Base-by-base conservation (phyloP, 108 stramenopile species). In the Nitzschia palea region DNA sequence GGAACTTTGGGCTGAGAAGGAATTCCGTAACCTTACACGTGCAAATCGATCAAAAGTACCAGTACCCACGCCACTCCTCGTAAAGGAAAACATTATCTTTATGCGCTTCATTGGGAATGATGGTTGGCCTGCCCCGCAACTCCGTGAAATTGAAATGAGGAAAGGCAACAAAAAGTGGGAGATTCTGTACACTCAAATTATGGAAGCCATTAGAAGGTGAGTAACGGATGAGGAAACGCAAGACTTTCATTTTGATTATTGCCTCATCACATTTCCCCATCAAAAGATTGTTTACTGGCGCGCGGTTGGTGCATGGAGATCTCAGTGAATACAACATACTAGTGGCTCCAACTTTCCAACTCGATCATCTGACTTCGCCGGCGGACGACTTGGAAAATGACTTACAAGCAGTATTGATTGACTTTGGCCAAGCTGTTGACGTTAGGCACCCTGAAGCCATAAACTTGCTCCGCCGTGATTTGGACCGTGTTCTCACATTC, bases 381-480 rank as follows among this genome's bases (percentile, higher is more conserved):
- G 36, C n/a, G 10, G 68, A 65, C 10, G 66, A 78, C 30, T 18
- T 63, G 9, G 71, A 76, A 18, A 62, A 80, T 17, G 71, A 71
- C 27, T 55, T 92, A 12, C 86, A 86, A 42, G 68, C 82, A 29
- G 90, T 85, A 17, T 37, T 91, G 40, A 90, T 95, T 73, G 89
- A 95, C 45, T 90, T 92, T 79, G 90, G 87, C 0, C 88, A 92
- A 66, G 79, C 90, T 9, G 90, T 95, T 1, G 86, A 89, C 35
- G 28, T 58, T 26, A 66, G 71, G 5, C 91, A 92, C 61, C 86
- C 86, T 0, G 43, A 61, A 20, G 86, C 91, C 2, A 3, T 30
- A 35, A 67, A 76, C 18, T 62, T 80, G 29, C 68, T 92, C 3
- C 25, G 36, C 4, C 80, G 91, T 33, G 91, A 92, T 63, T 44